Evolutionary conservation across 1,284 basidiomycete genomes (phyloP).

Genomic region (Inonotus obliquus): DNA sequence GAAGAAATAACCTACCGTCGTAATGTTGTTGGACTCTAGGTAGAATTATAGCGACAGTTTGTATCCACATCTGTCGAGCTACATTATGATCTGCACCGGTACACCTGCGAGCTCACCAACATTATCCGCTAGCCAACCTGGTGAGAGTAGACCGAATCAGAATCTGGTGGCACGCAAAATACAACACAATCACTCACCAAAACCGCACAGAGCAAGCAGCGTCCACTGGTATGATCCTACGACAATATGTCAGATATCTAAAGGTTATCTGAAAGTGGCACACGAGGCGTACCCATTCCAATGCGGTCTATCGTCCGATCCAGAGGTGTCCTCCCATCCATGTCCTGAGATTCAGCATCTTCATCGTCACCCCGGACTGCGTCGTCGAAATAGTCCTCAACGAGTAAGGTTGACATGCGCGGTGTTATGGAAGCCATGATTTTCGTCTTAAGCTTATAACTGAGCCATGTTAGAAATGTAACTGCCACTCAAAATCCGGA

Average conservation of each 20-base stretch:
- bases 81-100: slow-evolving; percentile 28
- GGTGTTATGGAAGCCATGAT: slow-evolving; percentile 37
- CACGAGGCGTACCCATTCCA: slow-evolving; percentile 68
- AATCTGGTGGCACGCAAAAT: not conserved
- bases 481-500: not conserved
- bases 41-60: slow-evolving; percentile 85
- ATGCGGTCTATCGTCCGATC: slow-evolving; percentile 86
- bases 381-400: slow-evolving; percentile 28
- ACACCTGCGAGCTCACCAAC: slow-evolving; percentile 37
- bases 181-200: not conserved
- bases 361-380: slow-evolving; percentile 37
- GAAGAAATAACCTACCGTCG: slow-evolving; percentile 41
- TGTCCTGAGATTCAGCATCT: slow-evolving; percentile 28
- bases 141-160: not conserved
- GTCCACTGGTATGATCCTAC: slow-evolving; percentile 76
- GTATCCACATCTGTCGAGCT: slow-evolving; percentile 76
- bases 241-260: slow-evolving; percentile 16
- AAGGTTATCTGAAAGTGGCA: not conserved
- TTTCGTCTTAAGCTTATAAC: not conserved
- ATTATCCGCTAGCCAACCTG: slow-evolving; percentile 85
- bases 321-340: slow-evolving; percentile 63
- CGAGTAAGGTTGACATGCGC: slow-evolving; percentile 46
- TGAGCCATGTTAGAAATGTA: not conserved
- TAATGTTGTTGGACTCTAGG: slow-evolving; percentile 90
- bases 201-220: slow-evolving; percentile 73